These are phyloP conservation scores for Mucor sp. DNA, from an alignment of 371 early-diverging fungal species.

Conservation along the genomic window DNA sequence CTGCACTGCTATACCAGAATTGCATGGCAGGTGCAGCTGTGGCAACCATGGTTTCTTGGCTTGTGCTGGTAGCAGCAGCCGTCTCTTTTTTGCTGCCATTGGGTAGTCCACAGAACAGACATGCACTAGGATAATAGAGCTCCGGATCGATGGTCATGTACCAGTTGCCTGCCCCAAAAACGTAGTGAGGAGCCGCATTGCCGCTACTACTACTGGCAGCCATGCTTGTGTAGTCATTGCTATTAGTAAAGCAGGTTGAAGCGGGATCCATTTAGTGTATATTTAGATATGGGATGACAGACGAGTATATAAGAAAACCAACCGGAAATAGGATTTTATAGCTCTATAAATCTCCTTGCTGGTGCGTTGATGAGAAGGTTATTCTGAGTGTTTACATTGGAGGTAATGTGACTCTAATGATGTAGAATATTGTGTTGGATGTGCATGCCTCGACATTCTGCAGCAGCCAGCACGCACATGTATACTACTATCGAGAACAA, in stretches of 20 bases:
- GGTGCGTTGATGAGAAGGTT: too few species aligned
- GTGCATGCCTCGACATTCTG: not conserved
- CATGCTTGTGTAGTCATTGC: not conserved
- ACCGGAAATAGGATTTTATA: not conserved
- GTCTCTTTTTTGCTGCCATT: not conserved
- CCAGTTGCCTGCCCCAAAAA: not conserved
- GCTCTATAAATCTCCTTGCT: too few species aligned
- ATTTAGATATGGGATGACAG: not conserved
- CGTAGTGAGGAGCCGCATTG: not conserved
- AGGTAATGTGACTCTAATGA: not conserved
- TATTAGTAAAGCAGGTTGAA: not conserved
- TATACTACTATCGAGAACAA: not conserved
- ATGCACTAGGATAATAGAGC: not conserved
- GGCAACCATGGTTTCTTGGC: not conserved
- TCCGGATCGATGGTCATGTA: not conserved
- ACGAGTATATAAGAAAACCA: not conserved
- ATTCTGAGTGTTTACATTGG: not conserved
- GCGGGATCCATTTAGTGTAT: not conserved
- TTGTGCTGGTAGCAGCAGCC: not conserved
- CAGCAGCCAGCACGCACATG: not conserved
- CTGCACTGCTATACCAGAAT: not conserved
- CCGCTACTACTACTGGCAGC: not conserved
- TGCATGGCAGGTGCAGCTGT: conserved; percentile 2
- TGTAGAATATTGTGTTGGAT: not conserved
- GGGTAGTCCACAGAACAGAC: not conserved